These are phyloP conservation scores for Ogataea kodamae DNA, from an alignment of 805 yeast species.

Conservation along the genomic window DNA sequence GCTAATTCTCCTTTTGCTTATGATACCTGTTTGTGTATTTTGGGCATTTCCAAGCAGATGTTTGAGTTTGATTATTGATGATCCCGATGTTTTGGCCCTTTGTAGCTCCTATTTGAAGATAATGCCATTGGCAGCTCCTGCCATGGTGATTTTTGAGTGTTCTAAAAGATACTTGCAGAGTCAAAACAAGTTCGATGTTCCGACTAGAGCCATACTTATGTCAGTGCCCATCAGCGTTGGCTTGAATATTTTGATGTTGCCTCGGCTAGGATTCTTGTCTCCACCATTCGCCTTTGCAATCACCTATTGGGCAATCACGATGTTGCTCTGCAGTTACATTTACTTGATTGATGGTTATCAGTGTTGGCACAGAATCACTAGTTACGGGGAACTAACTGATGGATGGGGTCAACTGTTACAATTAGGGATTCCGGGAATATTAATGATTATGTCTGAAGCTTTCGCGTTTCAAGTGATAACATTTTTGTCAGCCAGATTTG, in stretches of 20 bases:
- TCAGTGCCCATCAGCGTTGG: slow-evolving; percentile 66
- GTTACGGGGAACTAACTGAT: slow-evolving; percentile 32
- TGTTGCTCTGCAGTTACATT: slow-evolving; percentile 50
- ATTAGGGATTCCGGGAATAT: slow-evolving; percentile 49
- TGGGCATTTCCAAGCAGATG: slow-evolving; percentile 54
- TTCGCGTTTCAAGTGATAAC: slow-evolving; percentile 53
- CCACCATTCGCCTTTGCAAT: slow-evolving; percentile 70
- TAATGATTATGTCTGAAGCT: slow-evolving; percentile 56
- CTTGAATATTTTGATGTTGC: slow-evolving; percentile 55
- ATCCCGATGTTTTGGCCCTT: slow-evolving; percentile 38
- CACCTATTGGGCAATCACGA: slow-evolving; percentile 67
- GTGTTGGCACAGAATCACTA: slow-evolving; percentile 52
- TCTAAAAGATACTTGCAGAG: slow-evolving; percentile 70
- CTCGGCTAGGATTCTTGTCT: slow-evolving; percentile 63
- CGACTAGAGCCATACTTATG: slow-evolving; percentile 58
- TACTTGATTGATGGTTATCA: slow-evolving; percentile 55
- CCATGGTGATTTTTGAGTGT: slow-evolving; percentile 62
- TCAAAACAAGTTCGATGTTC: slow-evolving; percentile 73
- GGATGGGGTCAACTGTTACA: slow-evolving; percentile 42
- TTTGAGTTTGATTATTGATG: slow-evolving; percentile 42
- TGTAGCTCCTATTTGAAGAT: slow-evolving; percentile 53
- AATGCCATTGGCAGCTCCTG: slow-evolving; percentile 62
- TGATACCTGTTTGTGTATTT: slow-evolving; percentile 51
- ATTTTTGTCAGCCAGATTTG: slow-evolving; percentile 46
- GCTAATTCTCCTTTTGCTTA: slow-evolving; percentile 43